Conservation (phyloP, 495 filamentous ascomycete genomes). For the Aspergillus sparsus region DNA sequence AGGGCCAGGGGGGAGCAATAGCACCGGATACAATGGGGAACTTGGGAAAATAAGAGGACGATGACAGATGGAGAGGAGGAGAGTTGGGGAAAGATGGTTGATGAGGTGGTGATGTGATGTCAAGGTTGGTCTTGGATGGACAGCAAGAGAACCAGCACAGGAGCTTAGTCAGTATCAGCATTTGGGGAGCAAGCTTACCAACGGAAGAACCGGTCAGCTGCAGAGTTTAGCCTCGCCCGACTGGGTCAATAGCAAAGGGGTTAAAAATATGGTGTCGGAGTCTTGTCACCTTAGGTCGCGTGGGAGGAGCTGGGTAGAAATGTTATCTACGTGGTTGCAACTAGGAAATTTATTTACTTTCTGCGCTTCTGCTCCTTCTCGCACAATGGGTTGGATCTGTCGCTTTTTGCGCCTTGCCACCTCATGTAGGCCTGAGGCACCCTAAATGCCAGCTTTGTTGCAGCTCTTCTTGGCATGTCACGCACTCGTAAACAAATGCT, state of each 20-base stretch:
- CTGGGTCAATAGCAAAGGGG: slow-evolving; percentile 5
- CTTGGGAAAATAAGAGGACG: slow-evolving; percentile 27
- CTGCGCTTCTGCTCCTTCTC: neutral
- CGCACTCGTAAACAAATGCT: neutral
- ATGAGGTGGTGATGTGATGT: slow-evolving; percentile 52
- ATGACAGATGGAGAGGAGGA: slow-evolving; percentile 12
- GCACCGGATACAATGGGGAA: slow-evolving; percentile 22
- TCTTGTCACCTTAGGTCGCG: slow-evolving; percentile 1
- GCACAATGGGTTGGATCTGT: slow-evolving; percentile 12
- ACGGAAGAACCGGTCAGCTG: slow-evolving; percentile 24
- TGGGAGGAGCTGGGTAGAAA: neutral
- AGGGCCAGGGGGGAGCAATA: slow-evolving; percentile 23
- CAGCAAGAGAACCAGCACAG: slow-evolving; percentile 39
- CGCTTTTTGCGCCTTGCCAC: slow-evolving; percentile 12
- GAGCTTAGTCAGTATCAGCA: slow-evolving; percentile 43
- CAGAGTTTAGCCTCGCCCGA: slow-evolving; percentile 11
- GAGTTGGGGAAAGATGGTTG: slow-evolving; percentile 34
- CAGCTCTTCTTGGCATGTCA: slow-evolving; percentile 19
- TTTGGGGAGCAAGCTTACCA: slow-evolving; percentile 32
- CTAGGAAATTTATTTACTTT: neutral
- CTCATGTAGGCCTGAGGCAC: slow-evolving; percentile 31
- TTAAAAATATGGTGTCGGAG: neutral
- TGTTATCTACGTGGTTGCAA: neutral
- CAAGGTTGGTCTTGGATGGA: slow-evolving; percentile 41
- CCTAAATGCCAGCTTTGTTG: slow-evolving; percentile 7